Conservation (phyloP, 306 rosid genomes). For the Mimosa pudica region DNA sequence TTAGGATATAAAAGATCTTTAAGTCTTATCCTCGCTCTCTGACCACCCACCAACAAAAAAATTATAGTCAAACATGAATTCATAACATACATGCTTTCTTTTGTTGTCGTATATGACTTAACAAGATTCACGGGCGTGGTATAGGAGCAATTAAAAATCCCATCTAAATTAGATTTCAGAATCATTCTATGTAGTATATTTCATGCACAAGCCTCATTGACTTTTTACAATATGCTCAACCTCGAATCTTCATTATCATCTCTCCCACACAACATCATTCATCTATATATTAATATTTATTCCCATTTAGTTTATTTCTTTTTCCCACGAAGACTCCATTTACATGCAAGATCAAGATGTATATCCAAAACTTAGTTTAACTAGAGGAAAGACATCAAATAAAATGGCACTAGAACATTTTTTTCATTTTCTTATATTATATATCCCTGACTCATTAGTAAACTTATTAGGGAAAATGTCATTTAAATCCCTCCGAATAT, state of each 20-base stretch:
- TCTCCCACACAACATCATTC: neutral
- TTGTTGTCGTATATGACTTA: slow-evolving; percentile 1
- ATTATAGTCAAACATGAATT: neutral
- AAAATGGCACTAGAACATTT: neutral
- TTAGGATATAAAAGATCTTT: neutral
- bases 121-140: slow-evolving; percentile 21
- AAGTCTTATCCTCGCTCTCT: neutral
- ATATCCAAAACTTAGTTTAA: neutral
- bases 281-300: neutral
- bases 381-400: neutral
- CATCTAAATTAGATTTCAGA: neutral
- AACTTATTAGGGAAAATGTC: neutral
- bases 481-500: no score
- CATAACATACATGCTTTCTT: neutral
- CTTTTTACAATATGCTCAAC: neutral
- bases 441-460: neutral
- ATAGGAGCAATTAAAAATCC: neutral
- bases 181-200: neutral
- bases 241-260: neutral
- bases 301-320: neutral
- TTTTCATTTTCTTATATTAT: neutral
- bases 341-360: neutral
- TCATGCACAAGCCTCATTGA: neutral
- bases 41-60: neutral
- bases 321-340: neutral